Base-by-base conservation (phyloP, 805 yeast genomes). In the Ogataea glucozyma region DNA sequence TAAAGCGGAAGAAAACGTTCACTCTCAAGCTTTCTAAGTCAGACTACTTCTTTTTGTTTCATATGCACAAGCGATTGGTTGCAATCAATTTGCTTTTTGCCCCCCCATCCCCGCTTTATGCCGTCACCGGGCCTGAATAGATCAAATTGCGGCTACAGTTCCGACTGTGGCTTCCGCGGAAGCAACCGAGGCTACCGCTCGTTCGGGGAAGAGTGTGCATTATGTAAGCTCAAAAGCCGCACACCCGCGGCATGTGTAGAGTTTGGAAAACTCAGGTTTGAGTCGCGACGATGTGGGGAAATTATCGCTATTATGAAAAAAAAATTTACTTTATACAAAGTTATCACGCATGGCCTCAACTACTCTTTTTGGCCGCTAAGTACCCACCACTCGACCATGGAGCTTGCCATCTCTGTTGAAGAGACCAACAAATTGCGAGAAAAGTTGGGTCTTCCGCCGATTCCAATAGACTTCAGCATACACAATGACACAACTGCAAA, bases 361-460 rank as follows among this genome's bases (percentile, higher is more conserved):
- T 23, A 12, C 12, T 17, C 14, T 29, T 4, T 14, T 29, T 29
- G 31, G 4, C 6, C 14, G 24, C 24, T 13, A 16, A n/a, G 13
- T 14, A 11, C 32, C 32, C 18, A 7, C 5, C 27, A 11, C 27
- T 7, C 27, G n/a, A 18, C 29, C 22, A 44, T 46, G 52, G 57
- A 49, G 22, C 35, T 48, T 11, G 47, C 53, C 13, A 46, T 52
- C 9, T 39, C 47, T 14, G 24, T 57, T 5, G 47, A 52, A 27
- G 61, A 56, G 48, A 58, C 61, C 5, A 57, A 57, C 35, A 27
- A n/a, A 13, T 35, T 56, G 4, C 39, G 61, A 11, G 35, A 38
- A 13, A 46, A 52, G 27, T 12, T 49, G 12, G 61, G 61, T 6
- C 43, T 57, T 10, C 38, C 51, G 9, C 35, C 46, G 20, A 51